phyloP scores from a whole-genome alignment of 768 basidiomycete species.

The Naganishia antarctica region DNA sequence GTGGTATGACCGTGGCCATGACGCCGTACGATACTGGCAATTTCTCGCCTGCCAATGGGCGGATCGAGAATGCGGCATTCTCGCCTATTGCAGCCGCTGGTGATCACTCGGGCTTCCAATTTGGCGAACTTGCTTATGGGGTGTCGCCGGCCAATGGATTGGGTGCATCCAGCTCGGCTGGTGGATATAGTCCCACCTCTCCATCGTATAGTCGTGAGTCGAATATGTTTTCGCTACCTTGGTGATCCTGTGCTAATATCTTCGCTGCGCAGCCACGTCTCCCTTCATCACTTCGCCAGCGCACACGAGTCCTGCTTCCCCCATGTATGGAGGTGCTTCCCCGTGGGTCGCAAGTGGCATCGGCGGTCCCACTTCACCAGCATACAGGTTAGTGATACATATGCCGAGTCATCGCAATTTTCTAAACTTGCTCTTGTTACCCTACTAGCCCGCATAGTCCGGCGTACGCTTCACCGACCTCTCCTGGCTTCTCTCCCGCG shows the following conservation, averaged over 20 bases:
- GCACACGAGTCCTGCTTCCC: constrained; percentile 20
- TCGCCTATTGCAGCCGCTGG: constrained; percentile 86
- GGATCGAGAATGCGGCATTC: constrained; percentile 82
- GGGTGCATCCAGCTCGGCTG: constrained; percentile 54
- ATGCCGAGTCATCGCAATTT: too few species aligned
- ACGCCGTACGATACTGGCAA: constrained; percentile 94
- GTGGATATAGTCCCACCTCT: constrained; percentile 85
- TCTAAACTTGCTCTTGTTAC: background rate
- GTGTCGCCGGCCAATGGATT: constrained; percentile 54
- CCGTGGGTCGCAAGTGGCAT: constrained; percentile 25
- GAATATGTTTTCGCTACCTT: constrained; percentile 51
- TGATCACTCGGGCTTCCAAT: constrained; percentile 74
- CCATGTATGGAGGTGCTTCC: constrained; percentile 22
- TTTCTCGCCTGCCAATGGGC: constrained; percentile 74
- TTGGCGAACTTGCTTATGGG: constrained; percentile 68
- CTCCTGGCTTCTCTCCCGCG: constrained; percentile 17
- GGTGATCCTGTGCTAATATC: constrained; percentile 29
- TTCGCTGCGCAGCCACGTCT: constrained; percentile 35
- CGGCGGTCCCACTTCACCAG: constrained; percentile 25
- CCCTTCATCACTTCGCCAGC: constrained; percentile 32
- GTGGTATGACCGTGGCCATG: constrained; percentile 58
- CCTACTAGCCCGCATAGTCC: constrained; percentile 39
- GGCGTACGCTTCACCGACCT: constrained; percentile 56
- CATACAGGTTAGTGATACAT: constrained; percentile 15
- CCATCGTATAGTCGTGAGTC: constrained; percentile 56